These are phyloP conservation scores for Cyberlindnera maclurae DNA, from an alignment of 805 yeast species.

Conservation along the genomic window DNA sequence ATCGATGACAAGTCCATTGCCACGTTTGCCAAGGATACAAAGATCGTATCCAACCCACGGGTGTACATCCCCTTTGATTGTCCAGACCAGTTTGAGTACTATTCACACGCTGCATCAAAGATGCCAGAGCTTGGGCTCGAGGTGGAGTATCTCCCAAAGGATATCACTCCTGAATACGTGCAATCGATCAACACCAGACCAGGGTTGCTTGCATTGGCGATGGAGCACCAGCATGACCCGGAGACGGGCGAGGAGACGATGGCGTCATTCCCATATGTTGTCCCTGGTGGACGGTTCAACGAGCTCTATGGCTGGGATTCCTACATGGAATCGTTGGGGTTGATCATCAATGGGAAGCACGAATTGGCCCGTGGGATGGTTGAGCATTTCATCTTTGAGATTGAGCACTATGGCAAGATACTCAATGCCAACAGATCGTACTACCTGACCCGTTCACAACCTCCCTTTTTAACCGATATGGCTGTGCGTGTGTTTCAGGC, in stretches of 20 bases:
- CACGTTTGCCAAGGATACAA: constrained; percentile 71
- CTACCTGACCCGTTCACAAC: constrained; percentile 88
- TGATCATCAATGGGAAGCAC: constrained; percentile 55
- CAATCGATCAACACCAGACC: constrained; percentile 74
- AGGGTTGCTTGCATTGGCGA: constrained; percentile 78
- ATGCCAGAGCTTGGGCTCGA: constrained; percentile 56
- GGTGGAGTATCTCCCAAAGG: constrained; percentile 69
- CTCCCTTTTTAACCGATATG: constrained; percentile 95
- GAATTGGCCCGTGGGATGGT: constrained; percentile 86
- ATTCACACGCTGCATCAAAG: constrained; percentile 40
- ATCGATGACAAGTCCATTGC: constrained; percentile 56
- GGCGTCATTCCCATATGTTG: constrained; percentile 77
- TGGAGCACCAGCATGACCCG: constrained; percentile 47
- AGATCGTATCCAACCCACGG: constrained; percentile 66
- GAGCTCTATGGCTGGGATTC: constrained; percentile 99
- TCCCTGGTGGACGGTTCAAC: constrained; percentile 96
- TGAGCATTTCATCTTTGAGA: constrained; percentile 86
- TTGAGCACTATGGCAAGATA: constrained; percentile 84
- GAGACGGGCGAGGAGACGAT: constrained; percentile 41
- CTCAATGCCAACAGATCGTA: constrained; percentile 91
- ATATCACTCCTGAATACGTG: constrained; percentile 71
- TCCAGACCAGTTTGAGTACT: constrained; percentile 68
- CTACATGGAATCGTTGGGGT: constrained; percentile 83
- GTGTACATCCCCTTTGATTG: constrained; percentile 70
- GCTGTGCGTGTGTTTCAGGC: constrained; percentile 60